These are phyloP conservation scores for Wilcoxina mikolae DNA, from an alignment of 495 filamentous ascomycete genomes.

Conservation along the genomic window DNA sequence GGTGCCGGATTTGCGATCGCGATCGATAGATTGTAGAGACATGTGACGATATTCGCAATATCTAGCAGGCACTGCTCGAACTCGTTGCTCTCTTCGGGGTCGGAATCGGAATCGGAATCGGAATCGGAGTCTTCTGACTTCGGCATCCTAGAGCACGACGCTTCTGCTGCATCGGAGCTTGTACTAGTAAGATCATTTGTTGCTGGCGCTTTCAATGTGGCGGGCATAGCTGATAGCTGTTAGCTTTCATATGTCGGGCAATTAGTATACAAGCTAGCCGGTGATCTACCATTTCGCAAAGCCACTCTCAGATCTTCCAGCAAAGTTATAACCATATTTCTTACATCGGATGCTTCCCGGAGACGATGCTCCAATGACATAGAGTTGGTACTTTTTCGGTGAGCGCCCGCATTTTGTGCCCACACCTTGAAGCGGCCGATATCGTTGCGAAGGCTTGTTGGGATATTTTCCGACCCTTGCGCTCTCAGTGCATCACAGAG, in stretches of 20 bases:
- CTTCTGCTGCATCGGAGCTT: neutral
- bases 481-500: neutral
- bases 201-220: neutral
- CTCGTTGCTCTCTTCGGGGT: slow-evolving; percentile 7
- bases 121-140: neutral
- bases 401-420: neutral
- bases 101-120: neutral
- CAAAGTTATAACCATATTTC: neutral
- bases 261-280: neutral
- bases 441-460: neutral
- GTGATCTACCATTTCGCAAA: slow-evolving; percentile 1
- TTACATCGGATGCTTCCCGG: neutral
- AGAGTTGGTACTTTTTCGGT: neutral
- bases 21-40: slow-evolving; percentile 17
- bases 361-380: slow-evolving; percentile 14
- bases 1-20: slow-evolving; percentile 23
- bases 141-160: neutral
- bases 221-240: neutral
- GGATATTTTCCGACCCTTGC: neutral
- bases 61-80: slow-evolving; percentile 11
- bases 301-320: neutral
- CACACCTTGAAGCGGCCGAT: slow-evolving; percentile 2
- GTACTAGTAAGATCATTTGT: neutral
- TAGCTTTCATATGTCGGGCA: neutral
- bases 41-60: slow-evolving; percentile 11